Evolutionary conservation across 768 basidiomycete genomes (phyloP), one percentile per base, ranked within the genome.

Genomic region (Phallus indusiatus): DNA sequence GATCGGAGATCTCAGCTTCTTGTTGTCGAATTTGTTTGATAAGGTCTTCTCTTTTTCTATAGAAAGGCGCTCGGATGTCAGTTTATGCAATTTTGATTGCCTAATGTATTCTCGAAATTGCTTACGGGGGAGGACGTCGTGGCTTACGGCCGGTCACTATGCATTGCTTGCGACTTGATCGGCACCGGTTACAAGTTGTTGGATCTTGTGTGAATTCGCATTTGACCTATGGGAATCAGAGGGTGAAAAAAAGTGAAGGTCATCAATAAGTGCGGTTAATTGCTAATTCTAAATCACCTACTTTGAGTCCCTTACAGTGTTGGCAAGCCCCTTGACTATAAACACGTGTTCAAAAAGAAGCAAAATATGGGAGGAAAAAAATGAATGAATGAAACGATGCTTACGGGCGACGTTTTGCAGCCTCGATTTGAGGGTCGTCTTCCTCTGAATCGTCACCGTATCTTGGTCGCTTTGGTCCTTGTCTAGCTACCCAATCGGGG

Each of bases 11-110:
- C 11, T 18, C 16, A n/a, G 52, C 36, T 46, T 60, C 59, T 47
- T 42, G 52, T 14, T 49, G 22, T 37, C 59, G 59, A 9, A 54
- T 60, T 70, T 89, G 78, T 60, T 79, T 83, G 56, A 90, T 75
- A n/a, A 91, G 76, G 64, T 85, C 76, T 66, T 90, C 89, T 14
- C 89, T 85, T 77, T 90, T 90, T 46, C 88, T 91, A n/a, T n/a
- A 47, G 56, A 61, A 24, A 42, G 52, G 49, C 14, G 56, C 53
- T 53, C 49, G 53, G 35, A 55, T 35, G n/a, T 47, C 17, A 6
- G 57, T 16, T 18, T 49, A 47, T 47, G 16, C 49, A 2, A 48
- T 11, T 36, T 28, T n/a, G 14, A 55, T 54, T 22, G 51, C 9
- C 1, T 16, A 48, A 20, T 37, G 36, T 24, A 20, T 24, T 16